phyloP scores from a whole-genome alignment of 768 basidiomycete species.

The Arthromyces matolae region DNA sequence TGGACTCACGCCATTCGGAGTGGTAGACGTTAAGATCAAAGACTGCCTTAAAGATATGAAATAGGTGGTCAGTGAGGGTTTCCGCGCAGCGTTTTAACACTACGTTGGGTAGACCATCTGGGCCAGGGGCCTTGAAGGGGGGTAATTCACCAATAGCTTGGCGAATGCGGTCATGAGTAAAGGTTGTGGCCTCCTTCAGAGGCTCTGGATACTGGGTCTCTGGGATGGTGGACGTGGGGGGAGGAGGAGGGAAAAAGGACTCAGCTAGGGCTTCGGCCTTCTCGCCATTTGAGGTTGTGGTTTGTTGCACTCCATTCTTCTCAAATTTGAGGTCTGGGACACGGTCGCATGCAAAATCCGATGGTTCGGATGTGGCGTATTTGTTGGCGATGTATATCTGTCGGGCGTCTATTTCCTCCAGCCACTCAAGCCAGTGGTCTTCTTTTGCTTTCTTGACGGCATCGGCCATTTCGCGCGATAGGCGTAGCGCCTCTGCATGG shows the following conservation, averaged over 20 bases:
- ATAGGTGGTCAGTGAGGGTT: constrained; percentile 13
- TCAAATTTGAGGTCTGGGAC: constrained; percentile 1
- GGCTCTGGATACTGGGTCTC: background rate
- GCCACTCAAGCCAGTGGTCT: constrained; percentile 1
- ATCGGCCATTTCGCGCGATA: background rate
- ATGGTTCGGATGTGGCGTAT: background rate
- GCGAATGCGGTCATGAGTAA: constrained; percentile 4
- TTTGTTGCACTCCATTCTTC: background rate
- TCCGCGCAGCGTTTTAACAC: constrained; percentile 15
- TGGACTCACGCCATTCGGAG: constrained; percentile 20
- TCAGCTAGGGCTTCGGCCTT: background rate
- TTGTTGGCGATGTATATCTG: no score
- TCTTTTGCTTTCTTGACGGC: background rate
- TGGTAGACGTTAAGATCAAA: constrained; percentile 27
- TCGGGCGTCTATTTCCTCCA: background rate
- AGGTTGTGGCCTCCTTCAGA: background rate
- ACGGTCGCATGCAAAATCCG: background rate
- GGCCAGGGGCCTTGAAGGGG: constrained; percentile 27
- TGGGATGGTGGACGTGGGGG: background rate
- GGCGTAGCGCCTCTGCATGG: background rate
- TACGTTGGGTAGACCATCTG: constrained; percentile 18
- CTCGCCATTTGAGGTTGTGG: background rate
- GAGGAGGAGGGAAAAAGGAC: constrained; percentile 16
- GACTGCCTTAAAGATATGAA: constrained; percentile 21
- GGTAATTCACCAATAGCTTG: constrained; percentile 15